Base-by-base conservation (phyloP, 306 rosid species). In the Cucurbita moschata region DNA sequence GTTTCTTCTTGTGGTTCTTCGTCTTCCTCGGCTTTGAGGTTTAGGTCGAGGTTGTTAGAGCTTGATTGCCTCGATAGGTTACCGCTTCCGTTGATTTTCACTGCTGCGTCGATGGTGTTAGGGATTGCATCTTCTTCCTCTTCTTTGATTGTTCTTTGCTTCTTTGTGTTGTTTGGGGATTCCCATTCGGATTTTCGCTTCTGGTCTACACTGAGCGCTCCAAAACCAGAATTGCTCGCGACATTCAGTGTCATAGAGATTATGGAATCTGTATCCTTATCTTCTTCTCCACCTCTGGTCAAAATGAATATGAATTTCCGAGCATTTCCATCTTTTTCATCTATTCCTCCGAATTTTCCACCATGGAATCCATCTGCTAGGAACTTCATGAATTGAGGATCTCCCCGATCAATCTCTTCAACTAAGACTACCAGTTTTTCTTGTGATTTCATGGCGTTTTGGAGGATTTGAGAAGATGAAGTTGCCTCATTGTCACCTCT, bases 131-230 rank as follows among this genome's bases (percentile, higher is more conserved):
- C 74, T 56, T 85, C 86, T 69, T 85, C 86, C 58, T 85, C 83
- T 15, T 80, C 82, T 51, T 85, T 88, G 51, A 81, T 86, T 60
- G 26, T 76, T 83, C 92, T 87, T 43, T 83, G 71, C 21, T 53
- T 73, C 79, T 92, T 92, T 8, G 73, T 75, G 77, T 79, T 90
- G 79, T 75, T 63, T 42, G 86, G 81, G 12, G 86, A 72, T 9
- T 89, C 91, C 82, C 90, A 81, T 37, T 91, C 91, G 15, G 84
- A 84, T 61, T 77, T 94, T 60, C 99, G 87, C 83, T 94, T 94
- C 66, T 78, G 81, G 13, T 84, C 81, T 12, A 82, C 79, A 59
- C 79, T 81, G 57, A 78, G 77, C 38, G 81, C 56, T 74, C 79
- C 87, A 19, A 80, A 80, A 75, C 71, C 66, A 2, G 85, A 68